Percentiles rank a stretch among this genome's conserved stretches.
These are phyloP conservation scores for Diaporthe caulivora DNA, from an alignment of 2,329 filamentous ascomycete species.

Conservation along the genomic window DNA sequence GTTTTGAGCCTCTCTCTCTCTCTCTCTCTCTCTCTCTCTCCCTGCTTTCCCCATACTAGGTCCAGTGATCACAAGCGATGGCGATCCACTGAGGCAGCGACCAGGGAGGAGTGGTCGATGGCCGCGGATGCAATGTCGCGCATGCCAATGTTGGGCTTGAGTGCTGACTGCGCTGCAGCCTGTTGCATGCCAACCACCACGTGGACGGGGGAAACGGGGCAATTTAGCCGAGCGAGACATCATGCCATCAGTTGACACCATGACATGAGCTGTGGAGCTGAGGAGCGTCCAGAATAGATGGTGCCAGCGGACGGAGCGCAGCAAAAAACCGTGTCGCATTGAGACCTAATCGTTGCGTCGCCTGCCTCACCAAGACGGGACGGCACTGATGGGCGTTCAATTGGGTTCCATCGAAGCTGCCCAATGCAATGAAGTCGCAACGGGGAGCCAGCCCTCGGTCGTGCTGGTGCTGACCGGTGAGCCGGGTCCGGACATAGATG, in stretches of 20 bases:
- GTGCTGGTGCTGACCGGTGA: constrained; percentile 19
- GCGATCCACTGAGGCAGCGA: constrained; percentile 13
- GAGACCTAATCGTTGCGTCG: constrained; percentile 11
- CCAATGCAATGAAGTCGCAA: constrained; percentile 18
- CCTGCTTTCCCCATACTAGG: constrained; percentile 11
- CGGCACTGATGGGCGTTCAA: neutral
- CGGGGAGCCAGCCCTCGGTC: neutral
- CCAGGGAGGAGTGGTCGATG: constrained; percentile 22
- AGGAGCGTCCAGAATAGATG: neutral
- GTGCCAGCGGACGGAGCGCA: neutral
- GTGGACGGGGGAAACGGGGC: constrained; percentile 24
- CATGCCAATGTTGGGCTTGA: constrained; percentile 23
- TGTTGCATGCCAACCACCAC: constrained; percentile 30
- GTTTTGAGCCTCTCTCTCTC: constrained; percentile 1
- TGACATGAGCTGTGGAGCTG: constrained; percentile 15
- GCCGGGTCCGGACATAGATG: neutral
- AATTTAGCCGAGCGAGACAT: constrained; percentile 33
- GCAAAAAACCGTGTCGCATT: neutral
- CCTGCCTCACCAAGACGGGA: neutral
- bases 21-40: too few relatives aligned
- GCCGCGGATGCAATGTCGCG: constrained; percentile 21
- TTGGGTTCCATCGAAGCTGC: constrained; percentile 28
- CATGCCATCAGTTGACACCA: constrained; percentile 16
- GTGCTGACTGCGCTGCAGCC: constrained; percentile 24
- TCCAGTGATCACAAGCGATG: constrained; percentile 26